Conservation (phyloP, 208 protist genomes). For the Crithidia brevicula region DNA sequence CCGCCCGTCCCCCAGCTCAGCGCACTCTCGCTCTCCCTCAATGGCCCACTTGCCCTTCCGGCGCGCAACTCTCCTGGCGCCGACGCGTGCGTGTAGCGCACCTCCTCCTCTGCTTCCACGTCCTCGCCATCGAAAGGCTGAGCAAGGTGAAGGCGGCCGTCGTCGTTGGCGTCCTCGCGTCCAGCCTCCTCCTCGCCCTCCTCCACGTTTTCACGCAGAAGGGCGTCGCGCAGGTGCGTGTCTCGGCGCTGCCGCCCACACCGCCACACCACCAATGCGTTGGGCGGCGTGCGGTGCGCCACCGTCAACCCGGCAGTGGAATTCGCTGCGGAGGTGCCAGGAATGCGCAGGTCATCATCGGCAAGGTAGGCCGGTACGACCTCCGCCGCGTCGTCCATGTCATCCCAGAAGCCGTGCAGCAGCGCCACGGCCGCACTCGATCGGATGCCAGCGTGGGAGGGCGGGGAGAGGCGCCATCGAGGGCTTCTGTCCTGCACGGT, state of each 20-base stretch:
- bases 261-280: conserved; percentile 41
- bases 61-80: background rate
- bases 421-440: conserved; percentile 1
- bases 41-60: background rate
- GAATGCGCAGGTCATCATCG: background rate
- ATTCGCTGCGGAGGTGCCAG: background rate
- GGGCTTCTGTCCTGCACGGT: conserved; percentile 9
- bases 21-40: background rate
- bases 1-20: background rate
- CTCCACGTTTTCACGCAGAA: background rate
- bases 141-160: background rate
- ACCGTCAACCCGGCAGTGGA: background rate
- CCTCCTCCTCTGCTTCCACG: background rate
- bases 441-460: conserved; percentile 10
- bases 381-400: conserved; percentile 11
- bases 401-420: conserved; percentile 25
- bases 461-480: conserved; percentile 21
- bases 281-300: conserved; percentile 25
- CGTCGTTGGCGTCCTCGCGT: background rate
- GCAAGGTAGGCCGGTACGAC: background rate
- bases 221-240: conserved; percentile 29
- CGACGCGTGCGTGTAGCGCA: too few relatives aligned
- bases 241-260: conserved; percentile 19
- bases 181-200: background rate
- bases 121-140: background rate